Percentiles rank a stretch among this genome's conserved stretches.
Conservation (phyloP, 208 protist species). For the Trypanosoma cruzi region DNA sequence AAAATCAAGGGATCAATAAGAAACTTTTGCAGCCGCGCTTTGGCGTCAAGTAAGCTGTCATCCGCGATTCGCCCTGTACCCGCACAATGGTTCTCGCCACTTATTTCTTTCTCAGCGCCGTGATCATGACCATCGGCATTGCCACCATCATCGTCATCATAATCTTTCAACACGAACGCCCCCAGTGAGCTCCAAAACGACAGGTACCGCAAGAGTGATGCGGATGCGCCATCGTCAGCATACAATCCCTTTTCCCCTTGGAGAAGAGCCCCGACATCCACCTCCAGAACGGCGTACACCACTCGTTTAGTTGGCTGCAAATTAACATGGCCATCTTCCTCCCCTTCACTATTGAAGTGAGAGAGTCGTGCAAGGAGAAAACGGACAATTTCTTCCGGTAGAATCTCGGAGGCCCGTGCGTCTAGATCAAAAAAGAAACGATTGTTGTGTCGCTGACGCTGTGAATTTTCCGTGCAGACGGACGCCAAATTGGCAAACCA, state of each 20-base stretch:
- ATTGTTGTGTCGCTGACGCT: neutral
- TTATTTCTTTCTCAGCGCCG: neutral
- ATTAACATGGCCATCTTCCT: neutral
- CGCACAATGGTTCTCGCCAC: neutral
- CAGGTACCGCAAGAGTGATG: conserved; percentile 7
- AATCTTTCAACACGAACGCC: conserved; percentile 7
- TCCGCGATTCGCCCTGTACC: neutral
- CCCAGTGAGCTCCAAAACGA: conserved; percentile 20
- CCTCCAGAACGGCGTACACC: conserved; percentile 15
- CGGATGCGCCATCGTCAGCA: neutral
- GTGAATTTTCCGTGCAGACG: neutral
- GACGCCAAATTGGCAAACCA: conserved; percentile 15
- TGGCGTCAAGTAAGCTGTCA: neutral
- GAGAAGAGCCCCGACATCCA: neutral
- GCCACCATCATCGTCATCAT: neutral
- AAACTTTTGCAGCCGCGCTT: neutral
- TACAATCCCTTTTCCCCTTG: neutral
- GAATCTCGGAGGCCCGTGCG: neutral
- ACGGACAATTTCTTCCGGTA: conserved; percentile 11
- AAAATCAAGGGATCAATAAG: neutral
- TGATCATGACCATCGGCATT: neutral
- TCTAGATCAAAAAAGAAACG: neutral
- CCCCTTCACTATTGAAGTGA: conserved; percentile 1
- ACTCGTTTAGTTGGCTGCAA: neutral
- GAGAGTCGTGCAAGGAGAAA: conserved; percentile 20